phyloP scores from a whole-genome alignment of 129 eudicot species.

The Tagetes patula region DNA sequence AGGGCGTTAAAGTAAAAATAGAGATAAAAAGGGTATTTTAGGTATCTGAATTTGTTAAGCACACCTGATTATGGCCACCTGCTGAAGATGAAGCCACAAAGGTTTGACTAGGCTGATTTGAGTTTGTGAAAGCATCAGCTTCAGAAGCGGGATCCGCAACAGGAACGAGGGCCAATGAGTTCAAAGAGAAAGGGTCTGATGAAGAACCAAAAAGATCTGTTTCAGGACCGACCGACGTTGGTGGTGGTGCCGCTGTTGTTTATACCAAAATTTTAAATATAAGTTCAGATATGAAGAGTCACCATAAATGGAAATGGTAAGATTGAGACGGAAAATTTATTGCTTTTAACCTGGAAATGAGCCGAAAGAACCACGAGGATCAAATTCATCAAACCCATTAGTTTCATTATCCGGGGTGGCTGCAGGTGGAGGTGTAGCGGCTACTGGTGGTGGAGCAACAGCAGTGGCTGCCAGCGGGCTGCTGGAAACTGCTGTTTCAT shows the following conservation, averaged over 20 bases:
- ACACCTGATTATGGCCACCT: slow-evolving; percentile 60
- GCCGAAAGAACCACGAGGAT: slow-evolving; percentile 74
- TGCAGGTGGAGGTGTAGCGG: slow-evolving; percentile 40
- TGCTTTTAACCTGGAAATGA: slow-evolving; percentile 55
- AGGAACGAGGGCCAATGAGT: slow-evolving; percentile 63
- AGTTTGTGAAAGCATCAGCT: slow-evolving; percentile 23
- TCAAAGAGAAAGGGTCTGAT: slow-evolving; percentile 62
- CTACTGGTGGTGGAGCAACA: slow-evolving; percentile 39
- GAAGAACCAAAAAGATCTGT: slow-evolving; percentile 74
- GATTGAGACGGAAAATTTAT: background rate
- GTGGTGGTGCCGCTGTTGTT: slow-evolving; percentile 56
- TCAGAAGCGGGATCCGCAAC: slow-evolving; percentile 42
- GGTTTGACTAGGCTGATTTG: slow-evolving; percentile 45
- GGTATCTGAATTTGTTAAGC: slow-evolving; percentile 16
- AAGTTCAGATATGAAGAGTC: background rate
- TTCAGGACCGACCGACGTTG: slow-evolving; percentile 52
- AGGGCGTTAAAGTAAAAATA: slow-evolving; percentile 7
- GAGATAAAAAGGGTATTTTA: slow-evolving; percentile 14
- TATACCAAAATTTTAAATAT: background rate
- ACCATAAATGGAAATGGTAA: background rate
- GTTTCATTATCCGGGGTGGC: slow-evolving; percentile 38
- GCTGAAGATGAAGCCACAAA: slow-evolving; percentile 47
- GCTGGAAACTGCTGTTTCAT: slow-evolving; percentile 36
- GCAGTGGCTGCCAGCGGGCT: slow-evolving; percentile 17
- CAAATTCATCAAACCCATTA: slow-evolving; percentile 79